Conservation (phyloP, 345 rosid species). For the Fremontodendron californicum region DNA sequence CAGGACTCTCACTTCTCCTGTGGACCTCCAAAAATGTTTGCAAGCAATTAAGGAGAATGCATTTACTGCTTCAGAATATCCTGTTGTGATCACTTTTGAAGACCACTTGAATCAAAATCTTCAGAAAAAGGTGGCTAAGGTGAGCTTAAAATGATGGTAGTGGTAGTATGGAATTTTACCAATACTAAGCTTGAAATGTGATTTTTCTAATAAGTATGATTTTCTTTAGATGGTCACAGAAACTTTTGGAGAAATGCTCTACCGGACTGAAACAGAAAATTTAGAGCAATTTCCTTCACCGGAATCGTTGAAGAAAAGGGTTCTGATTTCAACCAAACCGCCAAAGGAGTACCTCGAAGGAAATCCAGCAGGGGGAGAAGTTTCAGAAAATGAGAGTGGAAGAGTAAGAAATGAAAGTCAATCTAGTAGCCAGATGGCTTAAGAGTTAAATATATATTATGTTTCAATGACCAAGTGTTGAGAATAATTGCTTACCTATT, state of each 20-base stretch:
- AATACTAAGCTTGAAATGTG: neutral
- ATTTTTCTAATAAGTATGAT: neutral
- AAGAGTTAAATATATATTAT: neutral
- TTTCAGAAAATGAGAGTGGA: conserved; percentile 4
- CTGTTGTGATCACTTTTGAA: conserved; percentile 83
- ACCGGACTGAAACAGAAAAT: conserved; percentile 14
- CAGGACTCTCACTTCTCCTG: conserved; percentile 62
- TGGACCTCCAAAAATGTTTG: conserved; percentile 59
- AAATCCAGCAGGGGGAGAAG: conserved; percentile 16
- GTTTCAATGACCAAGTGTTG: neutral
- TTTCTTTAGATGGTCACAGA: neutral
- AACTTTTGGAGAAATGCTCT: neutral
- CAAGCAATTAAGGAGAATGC: conserved; percentile 57
- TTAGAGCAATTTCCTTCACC: conserved; percentile 62
- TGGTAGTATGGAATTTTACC: neutral
- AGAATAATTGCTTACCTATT: neutral
- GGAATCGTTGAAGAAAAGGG: conserved; percentile 46
- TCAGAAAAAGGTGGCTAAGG: conserved; percentile 67
- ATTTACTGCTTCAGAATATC: conserved; percentile 60
- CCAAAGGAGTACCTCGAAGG: conserved; percentile 64
- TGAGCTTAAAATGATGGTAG: conserved; percentile 15
- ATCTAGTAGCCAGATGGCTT: neutral
- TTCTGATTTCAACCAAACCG: conserved; percentile 83
- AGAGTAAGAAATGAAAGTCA: conserved; percentile 15
- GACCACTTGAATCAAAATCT: conserved; percentile 64